Evolutionary conservation across 768 basidiomycete species (phyloP).

Genomic region (Piloderma croceum): DNA sequence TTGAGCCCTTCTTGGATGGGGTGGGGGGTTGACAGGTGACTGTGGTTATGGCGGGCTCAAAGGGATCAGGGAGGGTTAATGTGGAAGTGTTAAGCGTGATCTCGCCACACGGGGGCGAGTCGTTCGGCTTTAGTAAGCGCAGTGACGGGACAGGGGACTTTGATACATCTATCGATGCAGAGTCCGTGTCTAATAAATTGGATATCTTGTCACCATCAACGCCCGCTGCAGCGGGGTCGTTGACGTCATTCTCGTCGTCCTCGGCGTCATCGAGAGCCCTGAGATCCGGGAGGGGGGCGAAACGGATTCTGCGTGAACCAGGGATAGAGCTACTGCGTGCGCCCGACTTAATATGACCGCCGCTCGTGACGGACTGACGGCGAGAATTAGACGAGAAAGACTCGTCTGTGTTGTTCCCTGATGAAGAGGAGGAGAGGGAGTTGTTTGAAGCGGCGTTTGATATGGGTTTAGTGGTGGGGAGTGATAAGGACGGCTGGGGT

Average conservation of each 20-base stretch:
- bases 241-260: conserved; percentile 40
- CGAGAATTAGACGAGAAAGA: no score
- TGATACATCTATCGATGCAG: background rate
- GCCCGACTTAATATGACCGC: no score
- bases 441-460: no score
- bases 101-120: conserved; percentile 8
- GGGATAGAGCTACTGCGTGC: no score
- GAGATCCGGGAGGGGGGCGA: conserved; percentile 82
- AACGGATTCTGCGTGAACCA: conserved; percentile 57
- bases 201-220: conserved; percentile 4
- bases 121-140: conserved; percentile 10
- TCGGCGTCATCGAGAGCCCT: conserved; percentile 42
- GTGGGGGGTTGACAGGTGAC: background rate
- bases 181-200: no score
- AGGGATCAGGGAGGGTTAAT: conserved; percentile 6
- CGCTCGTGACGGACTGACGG: no score
- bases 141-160: conserved; percentile 1
- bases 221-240: conserved; percentile 28
- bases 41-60: conserved; percentile 8
- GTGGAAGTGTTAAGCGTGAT: conserved; percentile 4
- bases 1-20: conserved; percentile 5
- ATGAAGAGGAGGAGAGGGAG: no score
- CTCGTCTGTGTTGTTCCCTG: no score
- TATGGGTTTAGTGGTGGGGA: no score
- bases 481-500: no score